A percentile compares a stretch with the other conserved stretches of the same genome.
These are phyloP conservation scores for Arthrinium puccinioides DNA, from an alignment of 2,329 filamentous ascomycete species.

Conservation along the genomic window DNA sequence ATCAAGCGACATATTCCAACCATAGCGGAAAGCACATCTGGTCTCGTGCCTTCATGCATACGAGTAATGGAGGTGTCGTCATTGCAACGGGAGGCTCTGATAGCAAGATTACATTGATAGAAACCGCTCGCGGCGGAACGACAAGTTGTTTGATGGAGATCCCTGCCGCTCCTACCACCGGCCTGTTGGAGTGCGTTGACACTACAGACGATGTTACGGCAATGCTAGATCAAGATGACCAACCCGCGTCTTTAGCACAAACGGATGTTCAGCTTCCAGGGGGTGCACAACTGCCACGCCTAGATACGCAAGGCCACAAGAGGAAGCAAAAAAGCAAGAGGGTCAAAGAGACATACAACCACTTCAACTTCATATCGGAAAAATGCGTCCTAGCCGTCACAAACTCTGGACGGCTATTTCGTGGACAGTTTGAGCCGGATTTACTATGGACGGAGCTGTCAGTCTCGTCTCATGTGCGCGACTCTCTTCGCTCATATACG, in stretches of 20 bases:
- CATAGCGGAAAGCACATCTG: conserved; percentile 90
- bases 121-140: conserved; percentile 7
- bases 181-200: too few species aligned
- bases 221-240: too few species aligned
- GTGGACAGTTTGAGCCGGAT: conserved; percentile 28
- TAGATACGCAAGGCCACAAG: conserved; percentile 6
- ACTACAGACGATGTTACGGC: too few species aligned
- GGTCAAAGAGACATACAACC: conserved; percentile 42
- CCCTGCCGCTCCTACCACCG: neutral
- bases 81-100: conserved; percentile 81
- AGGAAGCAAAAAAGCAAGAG: conserved; percentile 21
- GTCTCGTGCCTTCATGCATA: conserved; percentile 48
- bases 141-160: neutral
- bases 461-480: conserved; percentile 23
- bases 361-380: conserved; percentile 55
- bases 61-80: conserved; percentile 24
- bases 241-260: too few species aligned
- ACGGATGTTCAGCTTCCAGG: too few species aligned
- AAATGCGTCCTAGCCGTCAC: conserved; percentile 48
- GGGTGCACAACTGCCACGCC: neutral
- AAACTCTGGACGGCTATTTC: conserved; percentile 51
- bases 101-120: conserved; percentile 54
- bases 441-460: conserved; percentile 36
- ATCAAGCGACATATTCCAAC: conserved; percentile 49
- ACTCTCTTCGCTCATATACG: conserved; percentile 38